These are phyloP conservation scores for Phytophthora niederhauseri DNA, from an alignment of 352 stramenopile species.

Conservation along the genomic window DNA sequence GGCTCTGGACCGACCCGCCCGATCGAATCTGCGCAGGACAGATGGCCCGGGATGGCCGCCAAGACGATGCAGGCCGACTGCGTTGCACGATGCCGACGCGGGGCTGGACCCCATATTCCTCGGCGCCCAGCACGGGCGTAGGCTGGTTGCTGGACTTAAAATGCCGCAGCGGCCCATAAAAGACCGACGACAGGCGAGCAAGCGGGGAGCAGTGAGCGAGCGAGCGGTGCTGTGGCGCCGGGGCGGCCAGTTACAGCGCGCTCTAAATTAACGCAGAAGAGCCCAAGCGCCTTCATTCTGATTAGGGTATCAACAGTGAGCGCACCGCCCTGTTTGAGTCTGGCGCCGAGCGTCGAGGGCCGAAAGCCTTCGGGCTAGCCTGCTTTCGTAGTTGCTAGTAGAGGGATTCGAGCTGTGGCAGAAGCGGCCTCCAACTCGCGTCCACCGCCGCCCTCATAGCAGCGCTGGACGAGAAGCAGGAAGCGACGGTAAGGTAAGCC, in stretches of 20 bases:
- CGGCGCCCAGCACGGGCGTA: neutral
- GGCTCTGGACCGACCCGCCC: neutral
- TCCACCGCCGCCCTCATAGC: neutral
- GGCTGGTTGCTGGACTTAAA: constrained; percentile 28
- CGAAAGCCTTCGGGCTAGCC: neutral
- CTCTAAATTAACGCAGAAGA: constrained; percentile 2
- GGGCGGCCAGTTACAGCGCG: neutral
- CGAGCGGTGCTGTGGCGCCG: neutral
- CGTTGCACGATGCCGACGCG: neutral
- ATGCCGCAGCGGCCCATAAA: constrained; percentile 5
- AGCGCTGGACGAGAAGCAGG: neutral
- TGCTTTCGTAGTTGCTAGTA: neutral
- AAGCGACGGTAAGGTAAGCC: too few species aligned
- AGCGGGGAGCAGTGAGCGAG: neutral
- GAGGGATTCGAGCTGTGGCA: neutral
- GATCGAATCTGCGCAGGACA: neutral
- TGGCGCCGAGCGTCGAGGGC: neutral
- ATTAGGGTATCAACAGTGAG: constrained; percentile 5
- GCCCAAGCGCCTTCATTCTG: neutral
- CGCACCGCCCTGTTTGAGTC: neutral
- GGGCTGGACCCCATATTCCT: neutral
- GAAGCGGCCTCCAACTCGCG: neutral
- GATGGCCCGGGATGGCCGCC: too few species aligned
- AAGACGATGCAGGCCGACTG: neutral
- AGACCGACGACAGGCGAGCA: constrained; percentile 14